Evolutionary conservation across 768 basidiomycete genomes (phyloP), one percentile per base, ranked within the genome.

Genomic region (Trametes elegans): DNA sequence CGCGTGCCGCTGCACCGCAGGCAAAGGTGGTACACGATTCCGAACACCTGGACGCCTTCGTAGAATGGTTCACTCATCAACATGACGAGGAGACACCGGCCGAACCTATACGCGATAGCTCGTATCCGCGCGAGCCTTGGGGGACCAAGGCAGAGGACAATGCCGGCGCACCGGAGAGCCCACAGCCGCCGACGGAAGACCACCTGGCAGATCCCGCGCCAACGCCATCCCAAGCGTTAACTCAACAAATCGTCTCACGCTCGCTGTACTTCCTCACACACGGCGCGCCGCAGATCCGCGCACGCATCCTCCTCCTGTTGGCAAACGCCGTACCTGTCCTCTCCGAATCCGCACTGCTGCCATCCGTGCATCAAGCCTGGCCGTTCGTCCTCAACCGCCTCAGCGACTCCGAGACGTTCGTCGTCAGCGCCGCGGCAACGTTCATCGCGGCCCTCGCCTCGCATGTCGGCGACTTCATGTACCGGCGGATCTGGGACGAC

Each of bases 191-290:
- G n/a, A 61, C 64, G 21, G 69, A 59, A 39, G 77, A 70, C 35
- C 72, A 73, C 18, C 77, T 74, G 38, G 76, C 72, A 14, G 73
- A 82, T 28, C 68, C 73, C 5, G 74, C 81, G 31, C 76, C 84
- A 2, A 91, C 88, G 2, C 79, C 87, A 5, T 76, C 86, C 0
- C 93, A 98, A 65, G 65, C 73, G 16, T 75, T 98, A 46, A 88
- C 90, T 11, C 84, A 84, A 47, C 87, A 92, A 62, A 97, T 99
- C 55, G 83, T 98, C 35, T 79, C 84, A 6, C 88, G 94, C 46
- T 92, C 93, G 0, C 70, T 93, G 11, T 92, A 86, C 71, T 97
- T 97, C 74, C 80, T 98, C 24, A 93, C 96, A 0, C 96, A 99
- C 62, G 76, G 82, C 6, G 95, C 95, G 9, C 81, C 95, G 0